Evolutionary conservation across 768 basidiomycete species (phyloP).

Genomic region (Chalciporus sphaerocephalus): DNA sequence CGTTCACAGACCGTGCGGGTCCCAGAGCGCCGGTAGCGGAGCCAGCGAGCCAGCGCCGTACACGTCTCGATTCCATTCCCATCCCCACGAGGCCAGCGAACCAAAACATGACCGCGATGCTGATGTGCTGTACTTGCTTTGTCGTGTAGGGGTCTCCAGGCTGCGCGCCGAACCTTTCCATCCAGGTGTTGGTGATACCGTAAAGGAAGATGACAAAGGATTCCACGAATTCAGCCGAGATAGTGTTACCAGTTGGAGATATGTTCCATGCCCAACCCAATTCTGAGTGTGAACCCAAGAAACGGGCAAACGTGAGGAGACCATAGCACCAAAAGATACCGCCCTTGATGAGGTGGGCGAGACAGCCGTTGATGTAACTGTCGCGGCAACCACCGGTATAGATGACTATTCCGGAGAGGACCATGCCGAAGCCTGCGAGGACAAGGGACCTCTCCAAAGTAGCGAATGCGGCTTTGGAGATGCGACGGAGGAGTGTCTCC

Average conservation of each 20-base stretch:
- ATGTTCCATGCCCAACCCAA: constrained; percentile 96
- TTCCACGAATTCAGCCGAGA: constrained; percentile 75
- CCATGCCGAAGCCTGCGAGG: constrained; percentile 62
- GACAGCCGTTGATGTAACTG: constrained; percentile 73
- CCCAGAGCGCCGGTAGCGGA: constrained; percentile 42
- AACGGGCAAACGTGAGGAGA: constrained; percentile 86
- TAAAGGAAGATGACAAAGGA: constrained; percentile 81
- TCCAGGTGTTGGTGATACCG: constrained; percentile 90
- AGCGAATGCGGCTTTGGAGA: constrained; percentile 48
- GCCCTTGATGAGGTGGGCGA: constrained; percentile 93
- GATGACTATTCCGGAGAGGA: constrained; percentile 66
- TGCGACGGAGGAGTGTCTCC: constrained; percentile 32
- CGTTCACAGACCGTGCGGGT: constrained; percentile 21
- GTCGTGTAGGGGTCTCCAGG: constrained; percentile 82
- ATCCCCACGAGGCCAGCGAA: constrained; percentile 88
- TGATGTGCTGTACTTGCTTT: constrained; percentile 91
- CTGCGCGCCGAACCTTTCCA: constrained; percentile 88
- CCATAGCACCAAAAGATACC: constrained; percentile 93
- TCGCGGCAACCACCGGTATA: constrained; percentile 87
- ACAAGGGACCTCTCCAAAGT: constrained; percentile 62
- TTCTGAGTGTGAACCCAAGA: constrained; percentile 81
- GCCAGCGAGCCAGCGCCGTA: constrained; percentile 71
- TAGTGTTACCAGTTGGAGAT: constrained; percentile 44
- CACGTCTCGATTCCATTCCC: constrained; percentile 74
- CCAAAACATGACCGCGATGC: constrained; percentile 96